phyloP scores from a whole-genome alignment of 805 yeast genomes.

The Groenewaldozyma tartarivorans region DNA sequence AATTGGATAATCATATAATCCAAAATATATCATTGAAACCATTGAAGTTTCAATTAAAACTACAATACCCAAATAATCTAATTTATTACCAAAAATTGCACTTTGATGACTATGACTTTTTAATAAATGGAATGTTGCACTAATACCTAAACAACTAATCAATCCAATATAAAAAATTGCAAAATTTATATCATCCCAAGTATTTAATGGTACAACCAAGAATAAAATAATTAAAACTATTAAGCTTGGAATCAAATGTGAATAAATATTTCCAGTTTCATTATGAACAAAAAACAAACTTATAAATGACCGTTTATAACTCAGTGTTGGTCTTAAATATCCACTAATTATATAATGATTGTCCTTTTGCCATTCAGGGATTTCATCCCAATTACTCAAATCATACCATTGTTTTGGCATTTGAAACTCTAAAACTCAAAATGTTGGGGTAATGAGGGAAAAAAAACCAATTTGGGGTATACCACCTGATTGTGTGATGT shows the following conservation, averaged over 20 bases:
- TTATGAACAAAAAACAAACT: constrained; percentile 53
- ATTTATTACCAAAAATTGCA: constrained; percentile 50
- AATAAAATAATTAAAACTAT: constrained; percentile 13
- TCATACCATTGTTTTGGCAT: too few species aligned
- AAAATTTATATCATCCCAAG: constrained; percentile 41
- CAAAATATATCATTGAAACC: constrained; percentile 40
- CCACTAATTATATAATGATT: constrained; percentile 58
- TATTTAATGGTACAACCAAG: constrained; percentile 19
- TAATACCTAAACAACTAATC: constrained; percentile 48
- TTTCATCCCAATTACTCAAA: constrained; percentile 37
- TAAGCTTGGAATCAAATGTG: constrained; percentile 42
- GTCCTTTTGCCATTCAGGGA: constrained; percentile 68
- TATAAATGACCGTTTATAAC: constrained; percentile 36
- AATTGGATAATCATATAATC: constrained; percentile 30
- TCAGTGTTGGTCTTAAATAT: constrained; percentile 49
- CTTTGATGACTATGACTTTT: constrained; percentile 56
- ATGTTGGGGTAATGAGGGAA: too few species aligned
- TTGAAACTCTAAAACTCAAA: too few species aligned
- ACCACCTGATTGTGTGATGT: too few species aligned
- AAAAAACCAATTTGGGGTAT: too few species aligned
- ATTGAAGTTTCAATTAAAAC: constrained; percentile 57
- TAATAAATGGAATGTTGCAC: constrained; percentile 57
- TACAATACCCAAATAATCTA: constrained; percentile 71
- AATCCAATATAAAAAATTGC: constrained; percentile 49
- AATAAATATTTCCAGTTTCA: constrained; percentile 62